A percentile compares a stretch with the other conserved stretches of the same genome.
phyloP scores from a whole-genome alignment of 1,139 yeast species.

The Pichia sp. region DNA sequence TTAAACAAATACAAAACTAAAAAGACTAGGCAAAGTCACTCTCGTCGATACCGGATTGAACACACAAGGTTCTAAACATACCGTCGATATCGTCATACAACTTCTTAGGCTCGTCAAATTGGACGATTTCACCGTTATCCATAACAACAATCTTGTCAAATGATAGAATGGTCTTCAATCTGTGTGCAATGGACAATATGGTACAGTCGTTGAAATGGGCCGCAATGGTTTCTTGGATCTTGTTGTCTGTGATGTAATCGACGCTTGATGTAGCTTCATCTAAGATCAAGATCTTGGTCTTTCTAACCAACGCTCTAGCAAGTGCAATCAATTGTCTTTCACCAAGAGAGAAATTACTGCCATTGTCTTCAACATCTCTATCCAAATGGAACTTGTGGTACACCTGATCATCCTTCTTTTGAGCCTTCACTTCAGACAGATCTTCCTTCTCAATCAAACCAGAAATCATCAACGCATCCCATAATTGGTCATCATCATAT shows the following conservation, averaged over 20 bases:
- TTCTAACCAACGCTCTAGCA: slow-evolving; percentile 51
- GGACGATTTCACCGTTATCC: neutral
- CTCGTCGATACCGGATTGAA: slow-evolving; percentile 34
- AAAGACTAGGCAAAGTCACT: slow-evolving; percentile 3
- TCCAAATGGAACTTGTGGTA: slow-evolving; percentile 46
- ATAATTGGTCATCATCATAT: slow-evolving; percentile 39
- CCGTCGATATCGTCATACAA: slow-evolving; percentile 37
- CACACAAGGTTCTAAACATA: slow-evolving; percentile 39
- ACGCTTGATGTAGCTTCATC: slow-evolving; percentile 61
- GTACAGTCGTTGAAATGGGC: slow-evolving; percentile 46
- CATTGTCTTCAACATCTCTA: slow-evolving; percentile 51
- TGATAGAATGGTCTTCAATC: slow-evolving; percentile 39
- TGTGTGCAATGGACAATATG: slow-evolving; percentile 55
- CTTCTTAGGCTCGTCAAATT: slow-evolving; percentile 19
- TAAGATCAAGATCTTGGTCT: slow-evolving; percentile 48
- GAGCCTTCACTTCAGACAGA: neutral
- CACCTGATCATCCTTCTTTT: neutral
- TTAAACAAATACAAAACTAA: neutral
- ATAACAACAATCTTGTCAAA: neutral
- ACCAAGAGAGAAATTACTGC: slow-evolving; percentile 54
- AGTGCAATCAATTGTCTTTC: slow-evolving; percentile 54
- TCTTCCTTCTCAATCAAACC: slow-evolving; percentile 35
- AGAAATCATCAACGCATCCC: slow-evolving; percentile 46
- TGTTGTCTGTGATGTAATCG: slow-evolving; percentile 54
- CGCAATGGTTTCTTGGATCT: slow-evolving; percentile 48